A percentile compares a stretch with the other conserved stretches of the same genome.
These are phyloP conservation scores for Pythium dissotocum DNA, from an alignment of 352 stramenopile species.

Conservation along the genomic window DNA sequence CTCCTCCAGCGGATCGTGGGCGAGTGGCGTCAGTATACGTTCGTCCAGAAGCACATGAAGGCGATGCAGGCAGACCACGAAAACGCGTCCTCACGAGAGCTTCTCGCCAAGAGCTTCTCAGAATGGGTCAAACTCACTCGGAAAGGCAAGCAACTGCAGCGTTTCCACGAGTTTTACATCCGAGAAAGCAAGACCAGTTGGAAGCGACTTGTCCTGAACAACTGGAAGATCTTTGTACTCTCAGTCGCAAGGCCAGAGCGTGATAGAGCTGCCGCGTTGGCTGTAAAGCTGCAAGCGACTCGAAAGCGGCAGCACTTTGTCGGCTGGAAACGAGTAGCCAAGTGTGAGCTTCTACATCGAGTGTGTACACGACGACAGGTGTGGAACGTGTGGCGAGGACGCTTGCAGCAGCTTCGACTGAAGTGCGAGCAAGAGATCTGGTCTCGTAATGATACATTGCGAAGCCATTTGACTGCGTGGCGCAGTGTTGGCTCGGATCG, in stretches of 20 bases:
- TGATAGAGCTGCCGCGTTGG: background rate
- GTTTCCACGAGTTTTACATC: slow-evolving; percentile 7
- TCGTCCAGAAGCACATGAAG: slow-evolving; percentile 23
- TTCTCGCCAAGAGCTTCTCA: background rate
- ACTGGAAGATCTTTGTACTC: slow-evolving; percentile 56
- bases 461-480: slow-evolving; percentile 49
- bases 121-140: slow-evolving; percentile 8
- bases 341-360: slow-evolving; percentile 3
- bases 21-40: slow-evolving; percentile 39
- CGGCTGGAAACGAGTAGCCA: slow-evolving; percentile 3
- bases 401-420: background rate
- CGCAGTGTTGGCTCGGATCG: slow-evolving; percentile 34
- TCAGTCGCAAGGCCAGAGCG: slow-evolving; percentile 31
- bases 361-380: background rate
- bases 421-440: background rate
- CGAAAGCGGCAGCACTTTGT: background rate
- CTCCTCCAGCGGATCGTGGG: slow-evolving; percentile 32
- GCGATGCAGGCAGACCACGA: slow-evolving; percentile 6
- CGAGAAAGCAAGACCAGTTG: background rate
- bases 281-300: background rate
- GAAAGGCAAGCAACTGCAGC: slow-evolving; percentile 17
- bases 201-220: slow-evolving; percentile 11
- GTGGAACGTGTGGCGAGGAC: slow-evolving; percentile 8
- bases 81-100: no score
- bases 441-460: slow-evolving; percentile 13